phyloP scores from a whole-genome alignment of 1,284 basidiomycete genomes.

The Ustilago sp. region DNA sequence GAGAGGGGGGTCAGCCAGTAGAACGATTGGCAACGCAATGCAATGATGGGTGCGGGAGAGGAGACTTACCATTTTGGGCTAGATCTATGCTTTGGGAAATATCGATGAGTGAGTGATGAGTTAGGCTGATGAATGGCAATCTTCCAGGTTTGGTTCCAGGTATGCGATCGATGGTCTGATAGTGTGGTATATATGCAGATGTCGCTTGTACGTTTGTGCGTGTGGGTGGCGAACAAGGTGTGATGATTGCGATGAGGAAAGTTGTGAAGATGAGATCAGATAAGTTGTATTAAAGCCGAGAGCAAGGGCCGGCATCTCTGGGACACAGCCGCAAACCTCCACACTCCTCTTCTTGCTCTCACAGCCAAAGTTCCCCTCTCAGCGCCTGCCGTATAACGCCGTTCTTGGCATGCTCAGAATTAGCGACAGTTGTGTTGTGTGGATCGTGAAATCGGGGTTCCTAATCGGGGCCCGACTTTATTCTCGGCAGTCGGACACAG shows the following conservation, averaged over 20 bases:
- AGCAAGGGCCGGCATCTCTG: background rate
- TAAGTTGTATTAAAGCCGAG: background rate
- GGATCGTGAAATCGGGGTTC: background rate
- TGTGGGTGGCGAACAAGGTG: background rate
- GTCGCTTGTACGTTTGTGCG: background rate
- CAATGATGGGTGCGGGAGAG: background rate
- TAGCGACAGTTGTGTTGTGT: background rate
- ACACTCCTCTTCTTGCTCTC: background rate
- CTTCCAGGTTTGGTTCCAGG: too few relatives aligned
- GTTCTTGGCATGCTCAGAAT: conserved; percentile 6
- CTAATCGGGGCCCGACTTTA: background rate
- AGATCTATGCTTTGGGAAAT: background rate
- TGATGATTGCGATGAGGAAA: background rate
- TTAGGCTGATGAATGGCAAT: background rate
- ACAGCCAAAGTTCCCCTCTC: background rate
- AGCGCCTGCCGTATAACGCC: background rate
- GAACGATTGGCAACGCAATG: background rate
- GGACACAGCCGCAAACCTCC: conserved; percentile 2
- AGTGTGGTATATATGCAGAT: background rate
- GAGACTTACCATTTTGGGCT: conserved; percentile 9
- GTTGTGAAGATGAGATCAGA: background rate
- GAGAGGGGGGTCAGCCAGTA: background rate
- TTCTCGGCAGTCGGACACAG: background rate
- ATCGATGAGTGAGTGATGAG: background rate
- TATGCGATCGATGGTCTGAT: background rate